Conservation (phyloP, 352 stramenopile genomes). For the Globisporangium alternatum region DNA sequence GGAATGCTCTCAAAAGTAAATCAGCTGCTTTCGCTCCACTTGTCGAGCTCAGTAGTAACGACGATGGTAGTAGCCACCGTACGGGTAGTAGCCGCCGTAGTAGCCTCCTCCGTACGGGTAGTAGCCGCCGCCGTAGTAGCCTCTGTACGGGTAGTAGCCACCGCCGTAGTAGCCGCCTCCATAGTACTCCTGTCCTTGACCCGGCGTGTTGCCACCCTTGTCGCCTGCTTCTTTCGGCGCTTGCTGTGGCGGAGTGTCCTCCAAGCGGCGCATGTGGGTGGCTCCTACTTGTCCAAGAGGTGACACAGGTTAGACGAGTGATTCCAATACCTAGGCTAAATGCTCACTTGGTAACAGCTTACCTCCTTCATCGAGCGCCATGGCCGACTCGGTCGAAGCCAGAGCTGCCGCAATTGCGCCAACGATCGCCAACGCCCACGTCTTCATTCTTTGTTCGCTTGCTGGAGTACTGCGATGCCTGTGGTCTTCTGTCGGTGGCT, state of each 20-base stretch:
- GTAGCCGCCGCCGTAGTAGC: slow-evolving; percentile 2
- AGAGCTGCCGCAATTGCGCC: not conserved
- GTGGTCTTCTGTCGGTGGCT: not conserved
- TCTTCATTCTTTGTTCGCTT: not conserved
- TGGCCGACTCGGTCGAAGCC: not conserved
- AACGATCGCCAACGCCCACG: not conserved
- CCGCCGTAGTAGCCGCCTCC: not conserved
- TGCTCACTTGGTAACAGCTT: not conserved
- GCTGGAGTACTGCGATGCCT: not conserved
- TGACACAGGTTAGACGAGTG: too few species aligned
- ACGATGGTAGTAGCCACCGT: not conserved
- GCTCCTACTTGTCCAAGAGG: not conserved
- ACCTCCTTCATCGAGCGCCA: not conserved
- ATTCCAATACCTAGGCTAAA: too few species aligned
- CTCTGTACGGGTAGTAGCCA: not conserved
- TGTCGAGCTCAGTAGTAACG: not conserved
- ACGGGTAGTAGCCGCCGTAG: not conserved
- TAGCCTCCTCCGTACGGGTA: not conserved
- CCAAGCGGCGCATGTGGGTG: not conserved
- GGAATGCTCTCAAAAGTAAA: too few species aligned
- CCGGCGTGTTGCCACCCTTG: not conserved
- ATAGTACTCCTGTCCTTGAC: not conserved
- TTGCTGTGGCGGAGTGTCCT: not conserved
- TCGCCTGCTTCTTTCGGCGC: not conserved
- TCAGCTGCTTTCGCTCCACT: too few species aligned